Evolutionary conservation across 805 yeast genomes (phyloP), one percentile per base, ranked within the genome.

Genomic region (Pichia rugopelliculosa): DNA sequence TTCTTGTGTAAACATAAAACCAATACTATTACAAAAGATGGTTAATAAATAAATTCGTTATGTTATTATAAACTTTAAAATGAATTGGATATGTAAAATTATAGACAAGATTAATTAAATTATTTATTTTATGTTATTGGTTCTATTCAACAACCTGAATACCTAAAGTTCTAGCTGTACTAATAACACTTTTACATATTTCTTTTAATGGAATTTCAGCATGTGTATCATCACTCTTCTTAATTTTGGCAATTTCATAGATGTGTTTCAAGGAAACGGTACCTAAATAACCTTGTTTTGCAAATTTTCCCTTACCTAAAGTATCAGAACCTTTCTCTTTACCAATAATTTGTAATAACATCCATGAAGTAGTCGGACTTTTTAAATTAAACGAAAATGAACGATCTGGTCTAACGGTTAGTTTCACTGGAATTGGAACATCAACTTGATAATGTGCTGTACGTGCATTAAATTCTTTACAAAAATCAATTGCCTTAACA

Each of bases 401-500:
- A 67, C 99, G 77, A 67, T 93, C 98, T n/a, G 97, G 97, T 59
- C 80, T 84, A 36, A 93, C 89, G 0, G 83, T 83, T 44, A 93
- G 75, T 37, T 84, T 67, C 39, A 86, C 90, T 0, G 99, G 99
- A 41, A 91, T 77, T 13, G 99, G 99, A 1, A 79, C 79, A 39
- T 96, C 97, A 15, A 95, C 88, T 45, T 76, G 76, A 61, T 79
- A 84, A 55, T 82, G 81, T 8, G 96, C 95, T 12, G 98, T 89
- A 66, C 96, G 82, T 23, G 99, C 99, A 65, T 93, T 93, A 74
- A 93, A 93, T 64, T 93, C 98, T 67, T 93, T 93, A 71, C 98
- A 91, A 61, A 93, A 93, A 67, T 93, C 99, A 60, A 93, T 93
- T 53, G 98, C 98, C 65, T 93, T 93, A 41, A 93, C 95, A 73